Evolutionary conservation across 495 filamentous ascomycete genomes (phyloP), one percentile per base, ranked within the genome.

Genomic region (Annulohypoxylon stygium): DNA sequence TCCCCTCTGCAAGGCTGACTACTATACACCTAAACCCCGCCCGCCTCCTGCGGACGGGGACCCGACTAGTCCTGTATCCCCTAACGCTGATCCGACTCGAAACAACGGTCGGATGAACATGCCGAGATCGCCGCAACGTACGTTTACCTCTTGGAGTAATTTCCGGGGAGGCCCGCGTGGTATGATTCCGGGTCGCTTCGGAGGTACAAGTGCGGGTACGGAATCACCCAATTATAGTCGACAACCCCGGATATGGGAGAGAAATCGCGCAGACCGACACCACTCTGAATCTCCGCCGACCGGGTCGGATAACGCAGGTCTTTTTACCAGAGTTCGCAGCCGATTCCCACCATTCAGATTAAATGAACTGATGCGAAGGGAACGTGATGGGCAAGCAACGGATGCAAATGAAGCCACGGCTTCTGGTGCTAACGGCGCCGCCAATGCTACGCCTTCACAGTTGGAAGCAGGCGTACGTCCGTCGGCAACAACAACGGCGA

Each of bases 1-100:
- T 80, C 97, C 97, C 57, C 88, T 98, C 50, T 98, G 96, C 85
- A 99, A 99, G 83, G 91, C 93, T 39, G 94, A 98, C 71, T 99
- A 98, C 81, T 98, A 97, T 79, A 89, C 93, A 39, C 94, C 94
- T 0, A 97, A 97, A 78, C 92, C 93, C 18, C 91, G 92, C 5
- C 76, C 82, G 0, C 69, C 78, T 11, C 78, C 77, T 16, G 71
- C 78, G 8, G 81, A 83, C 7, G 74, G 78, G 25, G 79, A 72
- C 26, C 77, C 78, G 34, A 76, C 74, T 23, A 74, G 65, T 39
- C 77, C 78, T 34, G 69, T 72, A 20, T 67, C 78, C 18, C 26
- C 59, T 25, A 67, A 37, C 20, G 11, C 58, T 25, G 71, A 78
- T 45, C 77, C 80, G 14, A 75, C 81, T 9, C 79, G 78, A 37